Percentiles rank a stretch among this genome's conserved stretches.
Evolutionary conservation across 371 early-diverging fungal genomes (phyloP).

Genomic region (Apophysomyces ossiformis): DNA sequence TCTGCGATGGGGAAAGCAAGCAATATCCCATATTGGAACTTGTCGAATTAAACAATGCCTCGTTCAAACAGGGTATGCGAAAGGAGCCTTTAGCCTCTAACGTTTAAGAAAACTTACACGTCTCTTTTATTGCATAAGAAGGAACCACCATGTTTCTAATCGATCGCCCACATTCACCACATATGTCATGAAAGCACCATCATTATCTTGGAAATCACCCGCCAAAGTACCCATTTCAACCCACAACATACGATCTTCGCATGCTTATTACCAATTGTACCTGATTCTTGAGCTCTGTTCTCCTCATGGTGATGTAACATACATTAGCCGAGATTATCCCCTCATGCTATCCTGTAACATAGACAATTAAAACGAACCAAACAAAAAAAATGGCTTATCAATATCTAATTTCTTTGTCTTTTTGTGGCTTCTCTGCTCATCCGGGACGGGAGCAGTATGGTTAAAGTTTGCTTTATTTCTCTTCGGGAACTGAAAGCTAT

Average conservation of each 20-base stretch:
- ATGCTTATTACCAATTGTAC: neutral
- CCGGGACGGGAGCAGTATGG: too few relatives aligned
- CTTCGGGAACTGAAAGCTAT: too few relatives aligned
- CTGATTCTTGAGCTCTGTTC: neutral
- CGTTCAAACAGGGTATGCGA: neutral
- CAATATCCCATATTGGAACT: neutral
- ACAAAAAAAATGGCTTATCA: neutral
- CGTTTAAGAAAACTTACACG: neutral
- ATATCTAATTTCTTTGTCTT: neutral
- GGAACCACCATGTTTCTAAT: neutral
- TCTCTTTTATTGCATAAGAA: neutral
- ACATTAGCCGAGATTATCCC: neutral
- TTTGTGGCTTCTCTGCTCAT: too few relatives aligned
- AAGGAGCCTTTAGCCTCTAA: neutral
- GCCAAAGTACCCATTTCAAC: neutral
- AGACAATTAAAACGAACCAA: neutral
- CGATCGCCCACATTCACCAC: neutral
- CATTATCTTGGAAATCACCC: neutral
- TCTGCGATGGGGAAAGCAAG: conserved; percentile 5
- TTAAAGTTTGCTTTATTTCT: too few relatives aligned
- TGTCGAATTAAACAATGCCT: neutral
- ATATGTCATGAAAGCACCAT: neutral
- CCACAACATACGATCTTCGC: neutral
- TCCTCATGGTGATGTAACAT: neutral
- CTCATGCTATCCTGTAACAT: neutral